phyloP scores from a whole-genome alignment of 2,329 filamentous ascomycete genomes.

The Diplocarpon rosae region DNA sequence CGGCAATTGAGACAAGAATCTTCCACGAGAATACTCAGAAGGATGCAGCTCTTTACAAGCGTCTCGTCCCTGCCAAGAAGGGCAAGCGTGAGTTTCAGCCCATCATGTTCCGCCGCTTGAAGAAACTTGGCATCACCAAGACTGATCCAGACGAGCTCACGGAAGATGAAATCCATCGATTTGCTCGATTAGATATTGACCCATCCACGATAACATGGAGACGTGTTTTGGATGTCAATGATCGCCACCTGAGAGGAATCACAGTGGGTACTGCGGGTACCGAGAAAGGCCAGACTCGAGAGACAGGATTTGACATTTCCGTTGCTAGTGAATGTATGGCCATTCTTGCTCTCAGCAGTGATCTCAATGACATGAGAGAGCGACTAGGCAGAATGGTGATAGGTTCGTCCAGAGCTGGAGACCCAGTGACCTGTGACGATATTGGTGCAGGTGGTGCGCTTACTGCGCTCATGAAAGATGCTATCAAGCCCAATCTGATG shows the following conservation, averaged over 20 bases:
- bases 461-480: constrained; percentile 92
- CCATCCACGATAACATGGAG: constrained; percentile 96
- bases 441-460: constrained; percentile 86
- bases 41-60: constrained; percentile 74
- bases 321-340: constrained; percentile 98
- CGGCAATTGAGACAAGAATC: constrained; percentile 94
- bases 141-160: constrained; percentile 86
- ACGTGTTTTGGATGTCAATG: constrained; percentile 92
- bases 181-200: constrained; percentile 93
- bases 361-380: constrained; percentile 80
- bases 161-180: constrained; percentile 74
- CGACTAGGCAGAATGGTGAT: constrained; percentile 93
- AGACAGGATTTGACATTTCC: constrained; percentile 95
- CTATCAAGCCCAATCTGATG: constrained; percentile 98
- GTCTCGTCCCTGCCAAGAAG: constrained; percentile 82
- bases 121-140: constrained; percentile 94
- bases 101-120: constrained; percentile 83
- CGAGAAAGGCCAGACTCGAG: constrained; percentile 77
- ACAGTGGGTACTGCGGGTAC: constrained; percentile 82
- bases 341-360: constrained; percentile 85
- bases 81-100: constrained; percentile 78
- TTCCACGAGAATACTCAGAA: constrained; percentile 97
- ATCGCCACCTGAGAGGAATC: constrained; percentile 81
- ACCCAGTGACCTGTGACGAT: constrained; percentile 92
- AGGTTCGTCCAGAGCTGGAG: constrained; percentile 71